Base-by-base conservation (phyloP, 2,329 filamentous ascomycete genomes). In the Aureobasidium sp. region DNA sequence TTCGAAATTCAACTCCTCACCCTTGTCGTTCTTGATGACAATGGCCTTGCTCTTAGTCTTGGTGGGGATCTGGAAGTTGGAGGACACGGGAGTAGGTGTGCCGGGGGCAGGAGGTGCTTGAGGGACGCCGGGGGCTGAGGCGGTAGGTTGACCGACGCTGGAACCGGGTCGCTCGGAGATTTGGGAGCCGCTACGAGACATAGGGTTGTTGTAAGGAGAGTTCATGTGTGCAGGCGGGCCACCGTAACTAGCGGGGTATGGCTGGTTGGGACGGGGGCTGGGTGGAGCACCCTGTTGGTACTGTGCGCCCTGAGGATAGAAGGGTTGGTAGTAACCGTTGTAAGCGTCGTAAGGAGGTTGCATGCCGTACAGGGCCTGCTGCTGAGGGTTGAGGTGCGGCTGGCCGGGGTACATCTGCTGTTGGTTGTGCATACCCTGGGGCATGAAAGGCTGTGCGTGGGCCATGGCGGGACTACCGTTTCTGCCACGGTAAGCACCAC, bases 141-240 rank as follows among this genome's bases (percentile, higher is more conserved):
- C 46, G 19, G 66, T 64, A n/a, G 68, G 65, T 27, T 68, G 76
- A 47, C 81, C 80, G 33, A 84, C 73, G 66, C 81, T 84, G 42
- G 84, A 85, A 10, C 77, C 74, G 19, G 84, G 83, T 64, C 83
- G 78, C 74, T 81, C 68, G 74, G 89, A 89, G 60, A 88, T 81
- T 73, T 94, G 89, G 2, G 90, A 95, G 2, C 88, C 84, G 63
- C 84, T 91, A 67, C 92, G 87, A 2, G 92, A 94, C 87, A 96
- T 92, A 61, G 83, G 76, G 64, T 86, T 81, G 71, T 87, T 77
- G 69, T 81, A 85, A 40, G 81, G 79, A 60, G 74, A 74, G 46
- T 76, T 78, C 71, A 82, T 80, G 65, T 77, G 81, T 11, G 73
- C 74, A 55, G 69, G 73, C 17, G 77, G 76, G 59, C 75, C 75